Conservation (phyloP, 2,329 filamentous ascomycete species). For the Penicillium sp. region DNA sequence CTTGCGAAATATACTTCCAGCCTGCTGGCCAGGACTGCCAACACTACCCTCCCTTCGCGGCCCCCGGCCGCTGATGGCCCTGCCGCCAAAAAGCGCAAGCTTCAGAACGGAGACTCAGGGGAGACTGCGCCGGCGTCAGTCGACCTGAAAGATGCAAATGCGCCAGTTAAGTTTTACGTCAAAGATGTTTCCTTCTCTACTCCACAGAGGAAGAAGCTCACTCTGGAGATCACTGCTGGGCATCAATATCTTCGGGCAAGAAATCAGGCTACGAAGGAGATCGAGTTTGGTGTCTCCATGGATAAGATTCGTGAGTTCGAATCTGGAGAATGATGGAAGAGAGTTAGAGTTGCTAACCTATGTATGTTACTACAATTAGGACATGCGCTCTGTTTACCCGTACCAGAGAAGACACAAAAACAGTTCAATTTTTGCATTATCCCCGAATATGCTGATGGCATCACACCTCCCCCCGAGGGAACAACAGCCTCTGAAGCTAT, state of each 20-base stretch:
- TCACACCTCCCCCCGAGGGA: conserved; percentile 46
- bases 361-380: conserved; percentile 34
- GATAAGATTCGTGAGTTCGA: conserved; percentile 47
- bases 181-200: conserved; percentile 61
- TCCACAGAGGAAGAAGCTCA: conserved; percentile 64
- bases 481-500: conserved; percentile 53
- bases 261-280: conserved; percentile 50
- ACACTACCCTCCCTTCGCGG: conserved; percentile 27
- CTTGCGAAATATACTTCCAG: conserved; percentile 48
- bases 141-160: conserved; percentile 34
- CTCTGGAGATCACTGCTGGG: conserved; percentile 54
- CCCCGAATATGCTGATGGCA: conserved; percentile 52
- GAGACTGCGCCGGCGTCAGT: conserved; percentile 31
- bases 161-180: conserved; percentile 45
- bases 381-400: conserved; percentile 60
- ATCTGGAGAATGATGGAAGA: not conserved
- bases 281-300: conserved; percentile 56
- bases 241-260: conserved; percentile 48
- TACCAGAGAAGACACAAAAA: conserved; percentile 63
- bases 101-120: conserved; percentile 40
- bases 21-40: conserved; percentile 36
- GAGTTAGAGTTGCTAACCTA: conserved; percentile 7
- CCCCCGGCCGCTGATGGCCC: conserved; percentile 33
- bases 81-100: conserved; percentile 51
- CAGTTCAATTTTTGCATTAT: conserved; percentile 64